These are phyloP conservation scores for Monilinia aucupariae DNA, from an alignment of 2,329 filamentous ascomycete genomes.

Conservation along the genomic window DNA sequence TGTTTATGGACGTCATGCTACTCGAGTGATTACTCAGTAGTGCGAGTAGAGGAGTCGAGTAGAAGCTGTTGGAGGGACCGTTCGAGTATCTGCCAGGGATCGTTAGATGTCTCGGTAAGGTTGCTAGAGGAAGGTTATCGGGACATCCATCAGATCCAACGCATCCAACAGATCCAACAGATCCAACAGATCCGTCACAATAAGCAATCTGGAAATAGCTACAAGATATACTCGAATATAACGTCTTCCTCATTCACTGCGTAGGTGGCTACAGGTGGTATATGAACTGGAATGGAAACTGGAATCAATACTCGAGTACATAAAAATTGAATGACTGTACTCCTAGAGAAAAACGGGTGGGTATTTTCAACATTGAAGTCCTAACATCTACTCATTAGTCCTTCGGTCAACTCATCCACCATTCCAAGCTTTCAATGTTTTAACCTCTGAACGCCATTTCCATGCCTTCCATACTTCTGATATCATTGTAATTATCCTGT, in stretches of 20 bases:
- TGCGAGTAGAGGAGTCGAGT: no score
- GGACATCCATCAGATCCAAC: background rate
- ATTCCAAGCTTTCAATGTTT: slow-evolving; percentile 19
- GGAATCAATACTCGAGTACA: no score
- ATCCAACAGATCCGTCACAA: no score
- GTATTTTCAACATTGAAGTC: background rate
- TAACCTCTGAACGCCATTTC: slow-evolving; percentile 25
- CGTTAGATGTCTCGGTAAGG: no score
- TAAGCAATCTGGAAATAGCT: background rate
- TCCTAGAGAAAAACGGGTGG: background rate
- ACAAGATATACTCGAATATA: background rate
- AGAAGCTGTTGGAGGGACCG: no score
- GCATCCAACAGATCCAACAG: no score
- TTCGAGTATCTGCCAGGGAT: no score
- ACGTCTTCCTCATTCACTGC: background rate
- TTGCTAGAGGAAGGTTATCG: no score
- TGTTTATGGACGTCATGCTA: no score
- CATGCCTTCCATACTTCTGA: slow-evolving; percentile 4
- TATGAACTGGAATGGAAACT: no score
- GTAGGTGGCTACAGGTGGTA: no score
- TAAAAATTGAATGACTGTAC: background rate
- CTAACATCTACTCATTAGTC: slow-evolving; percentile 5
- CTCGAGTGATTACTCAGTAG: no score
- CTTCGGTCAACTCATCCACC: slow-evolving; percentile 14
- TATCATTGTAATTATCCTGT: background rate